phyloP scores from a whole-genome alignment of 106 monocot species.

The Dendrobium nobile region DNA sequence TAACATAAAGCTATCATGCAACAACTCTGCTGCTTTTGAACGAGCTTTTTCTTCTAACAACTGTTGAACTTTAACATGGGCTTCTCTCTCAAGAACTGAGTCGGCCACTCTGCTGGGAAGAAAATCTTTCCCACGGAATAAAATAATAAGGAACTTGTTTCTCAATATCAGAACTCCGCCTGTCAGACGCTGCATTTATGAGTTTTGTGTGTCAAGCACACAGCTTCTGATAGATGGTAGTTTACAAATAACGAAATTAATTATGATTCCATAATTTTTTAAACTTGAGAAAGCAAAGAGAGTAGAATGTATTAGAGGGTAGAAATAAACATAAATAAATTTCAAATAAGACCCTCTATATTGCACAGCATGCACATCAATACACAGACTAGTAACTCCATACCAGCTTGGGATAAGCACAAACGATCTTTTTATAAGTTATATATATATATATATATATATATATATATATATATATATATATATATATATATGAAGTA shows the following conservation, averaged over 20 bases:
- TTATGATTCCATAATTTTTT: too few relatives aligned
- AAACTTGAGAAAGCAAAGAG: too few relatives aligned
- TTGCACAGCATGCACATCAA: too few relatives aligned
- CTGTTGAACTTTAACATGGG: slow-evolving; percentile 38
- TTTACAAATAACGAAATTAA: background rate
- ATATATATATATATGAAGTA: too few relatives aligned
- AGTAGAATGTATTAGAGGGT: too few relatives aligned
- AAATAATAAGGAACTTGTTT: slow-evolving; percentile 81
- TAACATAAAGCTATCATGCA: slow-evolving; percentile 14
- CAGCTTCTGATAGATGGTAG: slow-evolving; percentile 10
- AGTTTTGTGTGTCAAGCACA: slow-evolving; percentile 38
- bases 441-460: too few relatives aligned
- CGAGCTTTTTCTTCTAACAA: slow-evolving; percentile 74
- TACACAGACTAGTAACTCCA: too few relatives aligned
- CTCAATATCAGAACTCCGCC: slow-evolving; percentile 88
- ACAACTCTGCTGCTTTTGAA: slow-evolving; percentile 16
- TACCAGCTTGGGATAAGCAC: too few relatives aligned
- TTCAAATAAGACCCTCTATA: too few relatives aligned
- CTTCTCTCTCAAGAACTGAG: slow-evolving; percentile 60
- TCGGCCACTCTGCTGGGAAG: slow-evolving; percentile 52
- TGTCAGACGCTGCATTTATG: slow-evolving; percentile 79
- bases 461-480: too few relatives aligned
- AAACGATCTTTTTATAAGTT: too few relatives aligned
- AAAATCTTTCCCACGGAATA: slow-evolving; percentile 96
- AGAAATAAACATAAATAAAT: too few relatives aligned